Evolutionary conservation across 1,284 basidiomycete species (phyloP).

Genomic region (Heterobasidion parviporum): DNA sequence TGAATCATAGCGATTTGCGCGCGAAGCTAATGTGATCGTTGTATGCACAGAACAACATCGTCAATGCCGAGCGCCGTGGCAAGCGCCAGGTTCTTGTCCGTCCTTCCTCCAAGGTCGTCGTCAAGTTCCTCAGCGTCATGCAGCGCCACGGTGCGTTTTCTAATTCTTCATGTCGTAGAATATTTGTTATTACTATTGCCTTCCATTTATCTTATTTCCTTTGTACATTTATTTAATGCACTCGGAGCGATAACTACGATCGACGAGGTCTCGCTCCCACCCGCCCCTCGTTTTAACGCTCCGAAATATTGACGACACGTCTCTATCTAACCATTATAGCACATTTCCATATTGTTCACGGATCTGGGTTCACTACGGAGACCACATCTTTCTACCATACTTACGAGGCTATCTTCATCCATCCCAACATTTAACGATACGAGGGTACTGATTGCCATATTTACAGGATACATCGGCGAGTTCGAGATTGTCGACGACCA

Average conservation of each 20-base stretch:
- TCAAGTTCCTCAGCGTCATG: constrained; percentile 96
- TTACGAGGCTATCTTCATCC: too few relatives aligned
- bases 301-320: constrained; percentile 43
- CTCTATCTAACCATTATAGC: constrained; percentile 42
- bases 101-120: constrained; percentile 92
- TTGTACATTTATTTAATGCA: background rate
- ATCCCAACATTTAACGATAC: background rate
- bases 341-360: constrained; percentile 29
- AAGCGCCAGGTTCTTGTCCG: constrained; percentile 97
- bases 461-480: constrained; percentile 93
- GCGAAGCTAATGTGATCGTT: background rate
- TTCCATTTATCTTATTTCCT: background rate
- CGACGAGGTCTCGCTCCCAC: constrained; percentile 45
- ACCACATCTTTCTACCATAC: constrained; percentile 33
- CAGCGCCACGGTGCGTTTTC: constrained; percentile 84
- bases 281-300: constrained; percentile 65
- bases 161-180: background rate
- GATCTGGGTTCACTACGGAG: constrained; percentile 49
- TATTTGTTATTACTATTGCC: background rate
- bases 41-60: constrained; percentile 76
- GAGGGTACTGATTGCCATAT: constrained; percentile 10
- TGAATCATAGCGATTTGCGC: background rate
- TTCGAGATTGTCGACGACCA: constrained; percentile 99
- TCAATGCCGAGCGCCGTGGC: constrained; percentile 96
- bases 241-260: constrained; percentile 72